Percentiles rank a stretch among this genome's conserved stretches.
Conservation (phyloP, 495 filamentous ascomycete genomes). For the Endocarpon pusillum region DNA sequence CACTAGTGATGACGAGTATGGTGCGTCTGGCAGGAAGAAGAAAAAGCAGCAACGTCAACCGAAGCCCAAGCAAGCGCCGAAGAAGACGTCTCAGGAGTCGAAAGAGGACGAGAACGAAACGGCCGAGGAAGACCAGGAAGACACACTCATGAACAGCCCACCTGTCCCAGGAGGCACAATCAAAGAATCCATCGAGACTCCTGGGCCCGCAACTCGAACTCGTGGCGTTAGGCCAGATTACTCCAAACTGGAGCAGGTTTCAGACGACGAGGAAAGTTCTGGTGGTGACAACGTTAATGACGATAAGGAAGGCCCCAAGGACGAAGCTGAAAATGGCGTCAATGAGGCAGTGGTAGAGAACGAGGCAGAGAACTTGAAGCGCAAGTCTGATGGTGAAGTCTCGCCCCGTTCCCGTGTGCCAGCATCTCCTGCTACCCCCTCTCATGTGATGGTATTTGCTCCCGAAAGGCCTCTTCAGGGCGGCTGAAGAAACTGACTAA, state of each 20-base stretch:
- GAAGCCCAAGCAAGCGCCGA: constrained; percentile 2
- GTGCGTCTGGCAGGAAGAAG: constrained; percentile 4
- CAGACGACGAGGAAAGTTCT: not conserved
- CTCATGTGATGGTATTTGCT: too few relatives aligned
- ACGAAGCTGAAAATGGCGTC: not conserved
- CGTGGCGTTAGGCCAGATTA: not conserved
- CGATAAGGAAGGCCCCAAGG: not conserved
- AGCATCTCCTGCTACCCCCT: too few relatives aligned
- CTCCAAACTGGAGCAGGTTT: constrained; percentile 1
- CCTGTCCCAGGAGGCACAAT: too few relatives aligned
- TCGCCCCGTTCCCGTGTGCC: too few relatives aligned
- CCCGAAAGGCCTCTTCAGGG: too few relatives aligned
- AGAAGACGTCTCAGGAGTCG: not conserved
- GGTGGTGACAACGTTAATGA: constrained; percentile 2
- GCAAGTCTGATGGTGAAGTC: not conserved
- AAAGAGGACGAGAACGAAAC: not conserved
- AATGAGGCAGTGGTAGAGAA: not conserved
- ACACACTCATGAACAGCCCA: constrained; percentile 20
- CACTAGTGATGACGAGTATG: constrained; percentile 14
- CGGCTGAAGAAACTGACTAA: too few relatives aligned
- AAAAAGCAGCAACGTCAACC: constrained; percentile 1
- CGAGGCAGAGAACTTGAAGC: not conserved
- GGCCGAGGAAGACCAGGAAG: not conserved
- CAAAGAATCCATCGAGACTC: constrained; percentile 32
- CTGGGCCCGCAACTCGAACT: constrained; percentile 29